Evolutionary conservation across 805 yeast genomes (phyloP).

Genomic region (Kazachstania africana): DNA sequence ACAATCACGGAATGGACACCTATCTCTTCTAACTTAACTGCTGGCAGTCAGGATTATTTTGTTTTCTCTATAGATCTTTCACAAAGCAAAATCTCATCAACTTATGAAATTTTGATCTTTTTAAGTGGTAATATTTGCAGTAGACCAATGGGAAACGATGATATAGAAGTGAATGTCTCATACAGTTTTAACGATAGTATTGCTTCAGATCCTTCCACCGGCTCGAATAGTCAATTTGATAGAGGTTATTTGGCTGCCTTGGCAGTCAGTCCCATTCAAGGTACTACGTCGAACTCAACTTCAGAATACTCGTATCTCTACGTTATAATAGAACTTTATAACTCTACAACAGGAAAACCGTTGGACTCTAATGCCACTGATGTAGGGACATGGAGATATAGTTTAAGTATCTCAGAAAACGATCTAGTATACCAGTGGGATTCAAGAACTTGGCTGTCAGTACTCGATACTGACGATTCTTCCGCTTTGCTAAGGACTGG

Average conservation of each 20-base stretch:
- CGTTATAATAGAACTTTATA: slow-evolving; percentile 16
- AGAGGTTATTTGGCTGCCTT: slow-evolving; percentile 23
- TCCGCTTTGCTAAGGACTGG: slow-evolving; percentile 59
- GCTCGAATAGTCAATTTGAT: slow-evolving; percentile 10
- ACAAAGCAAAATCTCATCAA: slow-evolving; percentile 4
- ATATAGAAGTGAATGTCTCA: slow-evolving; percentile 12
- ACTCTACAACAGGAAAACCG: slow-evolving; percentile 11
- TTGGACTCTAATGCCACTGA: slow-evolving; percentile 2
- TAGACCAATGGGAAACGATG: slow-evolving; percentile 14
- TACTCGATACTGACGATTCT: slow-evolving; percentile 60
- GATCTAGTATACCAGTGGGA: slow-evolving; percentile 66
- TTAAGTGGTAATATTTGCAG: slow-evolving; percentile 27
- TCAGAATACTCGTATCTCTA: slow-evolving; percentile 16
- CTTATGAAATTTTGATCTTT: slow-evolving; percentile 20
- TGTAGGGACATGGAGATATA: slow-evolving; percentile 42
- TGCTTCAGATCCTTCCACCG: slow-evolving; percentile 6
- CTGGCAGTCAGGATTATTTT: slow-evolving; percentile 16
- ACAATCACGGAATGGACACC: slow-evolving; percentile 25
- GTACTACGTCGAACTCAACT: slow-evolving; percentile 8
- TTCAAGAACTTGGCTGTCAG: slow-evolving; percentile 37
- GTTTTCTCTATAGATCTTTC: slow-evolving; percentile 11
- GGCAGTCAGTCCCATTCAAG: slow-evolving; percentile 17
- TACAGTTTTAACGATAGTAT: slow-evolving; percentile 19
- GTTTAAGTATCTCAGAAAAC: slow-evolving; percentile 53
- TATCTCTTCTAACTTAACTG: slow-evolving; percentile 18